Evolutionary conservation across 495 filamentous ascomycete genomes (phyloP), one percentile per base, ranked within the genome.

Genomic region (Aspergillus conjunctus): DNA sequence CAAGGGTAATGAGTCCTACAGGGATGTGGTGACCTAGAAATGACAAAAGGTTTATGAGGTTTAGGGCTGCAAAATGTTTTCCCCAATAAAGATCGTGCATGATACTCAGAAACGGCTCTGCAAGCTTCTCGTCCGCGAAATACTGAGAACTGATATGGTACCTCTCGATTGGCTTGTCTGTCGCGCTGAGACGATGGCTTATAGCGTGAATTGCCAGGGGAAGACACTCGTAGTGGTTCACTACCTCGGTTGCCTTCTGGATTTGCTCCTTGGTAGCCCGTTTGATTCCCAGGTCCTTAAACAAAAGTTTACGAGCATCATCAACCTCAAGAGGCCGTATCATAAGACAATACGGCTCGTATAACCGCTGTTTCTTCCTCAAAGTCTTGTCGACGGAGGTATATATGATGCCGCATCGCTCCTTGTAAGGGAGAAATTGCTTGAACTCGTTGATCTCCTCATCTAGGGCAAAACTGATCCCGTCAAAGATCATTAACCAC

Each of bases 181-280:
- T 91, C 2, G 85, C 83, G 48, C 85, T 90, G 7, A 94, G 79
- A 22, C 89, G 85, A 58, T 88, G 87, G 9, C 89, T 88, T 5
- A 90, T 88, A 4, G 89, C 87, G 64, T 92, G 88, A 41, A 94
- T 92, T 51, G 90, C 90, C 17, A 93, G 72, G 14, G 91, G 91
- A 11, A 93, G 75, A 59, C 85, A 82, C 26, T 88, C 88, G 73
- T 92, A 86, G 49, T 88, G 72, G 44, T 84, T 76, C 1, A 92
- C 89, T 22, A 93, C 66, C 56, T 91, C 86, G 7, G 76, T 81
- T 0, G 87, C 87, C 53, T 85, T 83, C 43, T 70, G 75, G 31
- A 79, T 67, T 59, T 93, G 89, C 21, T 85, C 81, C 3, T 73
- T 70, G 0, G 79, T 83, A 20, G 80, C 77, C 30, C 73, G 73